Percentiles rank a stretch among this genome's conserved stretches.
phyloP scores from a whole-genome alignment of 257 asterid genomes.

The Rehmannia glutinosa region DNA sequence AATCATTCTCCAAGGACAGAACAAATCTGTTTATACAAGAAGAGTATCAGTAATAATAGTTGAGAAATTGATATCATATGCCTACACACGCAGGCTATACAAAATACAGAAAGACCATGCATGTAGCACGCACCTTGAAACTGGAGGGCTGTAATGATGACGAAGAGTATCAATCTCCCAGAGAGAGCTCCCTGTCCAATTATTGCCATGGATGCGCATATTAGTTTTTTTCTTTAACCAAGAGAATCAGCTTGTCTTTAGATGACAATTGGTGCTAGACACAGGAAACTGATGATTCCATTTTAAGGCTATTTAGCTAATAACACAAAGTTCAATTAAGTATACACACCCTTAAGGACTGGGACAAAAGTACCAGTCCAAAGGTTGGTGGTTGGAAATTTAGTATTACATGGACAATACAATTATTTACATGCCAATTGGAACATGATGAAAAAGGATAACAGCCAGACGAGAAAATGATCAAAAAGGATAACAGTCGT shows the following conservation, averaged over 20 bases:
- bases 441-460: no score
- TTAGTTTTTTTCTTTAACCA: not conserved
- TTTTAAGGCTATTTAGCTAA: not conserved
- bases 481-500: no score
- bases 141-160: constrained; percentile 84
- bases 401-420: not conserved
- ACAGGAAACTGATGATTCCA: not conserved
- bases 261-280: no score
- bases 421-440: not conserved
- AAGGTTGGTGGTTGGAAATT: not conserved
- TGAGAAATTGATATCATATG: not conserved
- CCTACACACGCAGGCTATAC: not conserved
- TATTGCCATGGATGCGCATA: constrained; percentile 4
- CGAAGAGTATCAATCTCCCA: constrained; percentile 93
- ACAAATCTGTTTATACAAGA: constrained; percentile 50
- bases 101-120: not conserved
- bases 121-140: constrained; percentile 52
- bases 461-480: no score
- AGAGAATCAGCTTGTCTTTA: no score
- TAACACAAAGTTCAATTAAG: not conserved
- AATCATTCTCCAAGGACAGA: constrained; percentile 73
- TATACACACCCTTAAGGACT: not conserved
- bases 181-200: constrained; percentile 77
- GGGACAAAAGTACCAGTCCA: not conserved
- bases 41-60: not conserved